Conservation (phyloP, 768 basidiomycete species). For the Cytidiella melzeri region DNA sequence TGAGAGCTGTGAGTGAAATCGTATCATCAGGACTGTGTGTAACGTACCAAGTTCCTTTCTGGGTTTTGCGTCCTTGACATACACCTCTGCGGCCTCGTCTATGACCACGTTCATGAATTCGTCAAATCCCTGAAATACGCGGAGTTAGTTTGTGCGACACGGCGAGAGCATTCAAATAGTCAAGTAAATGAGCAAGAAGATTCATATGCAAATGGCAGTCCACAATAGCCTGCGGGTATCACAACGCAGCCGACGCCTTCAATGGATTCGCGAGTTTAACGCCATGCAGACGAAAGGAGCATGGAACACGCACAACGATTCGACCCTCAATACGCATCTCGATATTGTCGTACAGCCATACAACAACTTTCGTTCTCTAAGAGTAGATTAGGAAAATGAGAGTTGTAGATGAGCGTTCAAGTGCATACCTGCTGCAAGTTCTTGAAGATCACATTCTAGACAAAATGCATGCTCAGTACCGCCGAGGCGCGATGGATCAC, state of each 20-base stretch:
- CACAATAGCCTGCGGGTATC: not conserved
- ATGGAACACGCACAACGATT: slow-evolving; percentile 74
- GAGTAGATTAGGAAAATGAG: slow-evolving; percentile 11
- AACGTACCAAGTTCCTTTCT: slow-evolving; percentile 73
- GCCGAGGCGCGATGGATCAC: not conserved
- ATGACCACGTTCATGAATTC: slow-evolving; percentile 99
- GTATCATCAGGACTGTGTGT: slow-evolving; percentile 2
- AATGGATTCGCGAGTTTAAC: slow-evolving; percentile 33
- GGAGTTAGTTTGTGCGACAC: slow-evolving; percentile 19
- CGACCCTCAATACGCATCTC: slow-evolving; percentile 95
- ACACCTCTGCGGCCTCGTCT: slow-evolving; percentile 91
- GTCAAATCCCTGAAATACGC: slow-evolving; percentile 76
- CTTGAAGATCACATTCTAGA: slow-evolving; percentile 96
- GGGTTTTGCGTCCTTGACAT: slow-evolving; percentile 83
- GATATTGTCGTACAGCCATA: slow-evolving; percentile 96
- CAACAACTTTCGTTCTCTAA: slow-evolving; percentile 76
- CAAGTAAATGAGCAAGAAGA: too few species aligned
- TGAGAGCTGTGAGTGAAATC: slow-evolving; percentile 3
- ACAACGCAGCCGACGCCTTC: slow-evolving; percentile 26
- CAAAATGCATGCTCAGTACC: slow-evolving; percentile 7
- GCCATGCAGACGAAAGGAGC: slow-evolving; percentile 25
- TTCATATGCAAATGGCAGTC: not conserved
- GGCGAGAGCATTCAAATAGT: not conserved
- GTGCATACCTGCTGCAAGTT: slow-evolving; percentile 75
- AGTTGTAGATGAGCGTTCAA: not conserved